Conservation (phyloP, 2,329 filamentous ascomycete genomes). For the Colletotrichum paranaense region DNA sequence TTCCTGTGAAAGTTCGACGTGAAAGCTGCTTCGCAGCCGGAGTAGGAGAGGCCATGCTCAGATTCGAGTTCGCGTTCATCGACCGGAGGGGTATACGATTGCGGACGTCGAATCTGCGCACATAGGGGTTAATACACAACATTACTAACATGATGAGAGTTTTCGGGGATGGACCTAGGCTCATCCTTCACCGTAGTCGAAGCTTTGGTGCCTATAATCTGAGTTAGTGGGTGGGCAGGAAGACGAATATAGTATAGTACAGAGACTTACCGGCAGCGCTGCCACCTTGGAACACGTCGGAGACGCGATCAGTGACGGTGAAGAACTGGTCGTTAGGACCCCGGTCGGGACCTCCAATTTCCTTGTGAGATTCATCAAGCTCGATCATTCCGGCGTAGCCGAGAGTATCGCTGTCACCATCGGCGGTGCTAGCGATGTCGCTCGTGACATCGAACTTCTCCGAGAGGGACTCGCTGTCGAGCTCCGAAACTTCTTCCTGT, state of each 20-base stretch:
- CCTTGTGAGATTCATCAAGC: neutral
- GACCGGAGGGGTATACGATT: conserved; percentile 48
- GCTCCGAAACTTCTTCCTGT: neutral
- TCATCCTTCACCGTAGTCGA: conserved; percentile 8
- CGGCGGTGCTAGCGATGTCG: neutral
- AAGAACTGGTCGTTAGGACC: neutral
- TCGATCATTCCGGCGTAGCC: neutral
- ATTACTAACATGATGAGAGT: conserved; percentile 5
- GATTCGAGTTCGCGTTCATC: conserved; percentile 50
- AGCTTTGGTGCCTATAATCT: neutral
- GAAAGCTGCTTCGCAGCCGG: conserved; percentile 41
- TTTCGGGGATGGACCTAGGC: conserved; percentile 16
- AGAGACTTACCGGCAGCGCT: neutral
- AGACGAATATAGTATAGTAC: neutral
- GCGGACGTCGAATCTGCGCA: conserved; percentile 46
- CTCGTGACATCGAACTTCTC: conserved; percentile 22
- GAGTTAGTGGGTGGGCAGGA: neutral
- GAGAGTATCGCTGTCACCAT: neutral
- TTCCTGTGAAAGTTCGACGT: conserved; percentile 40
- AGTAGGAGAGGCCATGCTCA: conserved; percentile 42
- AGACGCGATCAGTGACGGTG: neutral
- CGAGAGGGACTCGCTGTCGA: neutral
- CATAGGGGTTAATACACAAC: conserved; percentile 35
- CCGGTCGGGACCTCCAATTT: neutral
- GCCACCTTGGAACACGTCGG: conserved; percentile 24